A percentile compares a stretch with the other conserved stretches of the same genome.
Evolutionary conservation across 441 rosid genomes (phyloP).

Genomic region (Gossypium davidsonii): DNA sequence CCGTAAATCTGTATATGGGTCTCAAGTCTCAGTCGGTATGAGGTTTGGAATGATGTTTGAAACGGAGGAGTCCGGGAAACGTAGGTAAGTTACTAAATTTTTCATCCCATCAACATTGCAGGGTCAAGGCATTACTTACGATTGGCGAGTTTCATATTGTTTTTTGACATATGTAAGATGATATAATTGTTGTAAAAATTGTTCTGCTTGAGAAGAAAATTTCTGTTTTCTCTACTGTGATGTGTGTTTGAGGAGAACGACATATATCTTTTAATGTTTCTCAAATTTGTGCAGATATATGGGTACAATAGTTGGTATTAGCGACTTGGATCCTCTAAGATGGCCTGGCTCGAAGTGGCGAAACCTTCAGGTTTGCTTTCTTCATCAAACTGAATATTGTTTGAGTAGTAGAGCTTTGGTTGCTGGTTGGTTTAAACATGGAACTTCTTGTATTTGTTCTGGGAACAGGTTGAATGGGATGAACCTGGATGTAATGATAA

Average conservation of each 20-base stretch:
- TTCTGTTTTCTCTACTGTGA: too few relatives aligned
- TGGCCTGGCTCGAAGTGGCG: slow-evolving; percentile 99
- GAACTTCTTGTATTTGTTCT: not conserved
- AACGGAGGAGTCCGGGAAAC: slow-evolving; percentile 91
- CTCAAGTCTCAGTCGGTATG: slow-evolving; percentile 89
- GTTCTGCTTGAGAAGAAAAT: not conserved
- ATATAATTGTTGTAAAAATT: not conserved
- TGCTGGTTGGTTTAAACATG: not conserved
- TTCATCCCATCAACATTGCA: not conserved
- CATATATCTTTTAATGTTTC: not conserved
- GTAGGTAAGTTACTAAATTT: slow-evolving; percentile 43
- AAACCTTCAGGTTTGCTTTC: slow-evolving; percentile 64
- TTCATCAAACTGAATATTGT: not conserved
- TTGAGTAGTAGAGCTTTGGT: not conserved
- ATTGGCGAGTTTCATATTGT: not conserved
- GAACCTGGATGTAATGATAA: slow-evolving; percentile 94
- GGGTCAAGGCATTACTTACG: not conserved
- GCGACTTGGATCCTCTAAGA: slow-evolving; percentile 82
- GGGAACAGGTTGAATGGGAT: slow-evolving; percentile 87
- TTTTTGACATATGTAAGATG: not conserved
- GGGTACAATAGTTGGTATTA: slow-evolving; percentile 87
- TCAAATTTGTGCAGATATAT: slow-evolving; percentile 54
- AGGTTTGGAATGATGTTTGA: slow-evolving; percentile 99
- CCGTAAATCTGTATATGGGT: slow-evolving; percentile 83
- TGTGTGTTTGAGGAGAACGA: not conserved